Percentiles rank a stretch among this genome's conserved stretches.
Conservation (phyloP, 768 basidiomycete species). For the Fomitopsis pulvina region DNA sequence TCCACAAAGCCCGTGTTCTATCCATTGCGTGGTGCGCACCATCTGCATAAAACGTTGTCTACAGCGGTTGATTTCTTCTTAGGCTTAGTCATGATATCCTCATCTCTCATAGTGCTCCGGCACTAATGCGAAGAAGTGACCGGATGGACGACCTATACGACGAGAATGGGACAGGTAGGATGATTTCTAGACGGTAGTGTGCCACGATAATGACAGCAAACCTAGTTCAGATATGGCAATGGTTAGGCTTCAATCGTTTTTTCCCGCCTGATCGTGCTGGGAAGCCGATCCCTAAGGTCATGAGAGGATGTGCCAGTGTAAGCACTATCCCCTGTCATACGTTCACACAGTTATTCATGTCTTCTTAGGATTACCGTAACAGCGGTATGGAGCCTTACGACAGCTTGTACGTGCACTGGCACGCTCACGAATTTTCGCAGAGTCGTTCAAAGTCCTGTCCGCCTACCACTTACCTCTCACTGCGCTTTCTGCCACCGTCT, state of each 20-base stretch:
- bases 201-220: background rate
- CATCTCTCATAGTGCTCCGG: conserved; percentile 24
- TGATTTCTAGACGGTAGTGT: background rate
- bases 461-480: conserved; percentile 37
- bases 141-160: conserved; percentile 14
- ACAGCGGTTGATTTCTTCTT: background rate
- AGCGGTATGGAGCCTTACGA: conserved; percentile 41
- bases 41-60: background rate
- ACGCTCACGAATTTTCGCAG: conserved; percentile 26
- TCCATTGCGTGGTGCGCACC: conserved; percentile 53
- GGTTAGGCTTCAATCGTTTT: conserved; percentile 61
- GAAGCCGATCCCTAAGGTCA: conserved; percentile 26
- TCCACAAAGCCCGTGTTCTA: conserved; percentile 61
- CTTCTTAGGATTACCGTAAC: conserved; percentile 62
- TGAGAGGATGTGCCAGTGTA: conserved; percentile 60
- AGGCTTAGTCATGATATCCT: conserved; percentile 52
- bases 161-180: conserved; percentile 17
- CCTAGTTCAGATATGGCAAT: conserved; percentile 59
- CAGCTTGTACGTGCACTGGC: background rate
- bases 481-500: conserved; percentile 32
- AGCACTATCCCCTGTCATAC: conserved; percentile 16
- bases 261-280: conserved; percentile 39
- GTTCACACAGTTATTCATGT: background rate
- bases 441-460: conserved; percentile 60
- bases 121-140: conserved; percentile 15